Percentiles rank a stretch among this genome's conserved stretches.
Conservation (phyloP, 768 basidiomycete species). For the Mycena capillaripes region DNA sequence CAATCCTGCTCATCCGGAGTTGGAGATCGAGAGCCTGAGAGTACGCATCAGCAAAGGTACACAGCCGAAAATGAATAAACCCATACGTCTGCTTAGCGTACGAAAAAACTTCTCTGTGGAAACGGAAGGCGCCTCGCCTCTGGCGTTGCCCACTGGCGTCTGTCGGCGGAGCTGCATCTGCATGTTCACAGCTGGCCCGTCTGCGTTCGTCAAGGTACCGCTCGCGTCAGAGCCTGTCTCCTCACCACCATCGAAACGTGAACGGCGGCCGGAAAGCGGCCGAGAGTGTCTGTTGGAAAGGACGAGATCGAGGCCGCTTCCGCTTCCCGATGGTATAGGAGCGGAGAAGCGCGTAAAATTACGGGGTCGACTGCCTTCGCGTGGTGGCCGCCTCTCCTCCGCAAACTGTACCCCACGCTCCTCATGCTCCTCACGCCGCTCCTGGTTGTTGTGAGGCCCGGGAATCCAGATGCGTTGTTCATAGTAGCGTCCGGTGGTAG, state of each 20-base stretch:
- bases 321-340: conserved; percentile 14
- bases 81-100: conserved; percentile 1
- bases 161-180: neutral
- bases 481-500: neutral
- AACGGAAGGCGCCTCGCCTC: neutral
- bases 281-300: neutral
- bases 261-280: neutral
- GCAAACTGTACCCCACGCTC: neutral
- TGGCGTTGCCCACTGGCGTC: neutral
- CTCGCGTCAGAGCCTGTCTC: conserved; percentile 10
- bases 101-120: neutral
- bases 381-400: conserved; percentile 7
- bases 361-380: conserved; percentile 2
- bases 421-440: neutral
- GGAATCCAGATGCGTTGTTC: conserved; percentile 9
- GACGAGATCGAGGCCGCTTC: conserved; percentile 17
- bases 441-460: conserved; percentile 3
- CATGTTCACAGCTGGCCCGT: neutral
- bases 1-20: conserved; percentile 25
- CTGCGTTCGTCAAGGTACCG: conserved; percentile 11
- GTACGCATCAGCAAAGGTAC: neutral
- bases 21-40: conserved; percentile 1
- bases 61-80: neutral
- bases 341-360: conserved; percentile 24
- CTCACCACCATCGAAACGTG: conserved; percentile 5